Conservation (phyloP, 257 asterid genomes). For the Plantago elongata region DNA sequence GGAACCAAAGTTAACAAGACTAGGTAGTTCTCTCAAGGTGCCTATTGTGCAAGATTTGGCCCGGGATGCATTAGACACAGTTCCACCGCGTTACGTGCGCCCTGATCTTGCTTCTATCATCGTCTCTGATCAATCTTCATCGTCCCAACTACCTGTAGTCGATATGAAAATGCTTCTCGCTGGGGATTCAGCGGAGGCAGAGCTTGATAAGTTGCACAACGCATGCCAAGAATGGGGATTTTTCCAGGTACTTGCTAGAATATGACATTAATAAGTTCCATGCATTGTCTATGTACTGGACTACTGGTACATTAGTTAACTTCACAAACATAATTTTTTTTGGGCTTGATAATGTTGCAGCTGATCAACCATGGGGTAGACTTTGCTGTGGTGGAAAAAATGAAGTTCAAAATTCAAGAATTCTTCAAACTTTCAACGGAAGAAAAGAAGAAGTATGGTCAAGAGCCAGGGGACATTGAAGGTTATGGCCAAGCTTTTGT, state of each 20-base stretch:
- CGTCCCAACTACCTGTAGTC: slow-evolving; percentile 34
- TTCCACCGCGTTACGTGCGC: slow-evolving; percentile 46
- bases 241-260: slow-evolving; percentile 42
- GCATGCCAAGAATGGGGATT: slow-evolving; percentile 60
- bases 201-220: slow-evolving; percentile 39
- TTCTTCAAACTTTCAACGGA: slow-evolving; percentile 54
- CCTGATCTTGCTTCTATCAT: slow-evolving; percentile 20
- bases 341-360: slow-evolving; percentile 17
- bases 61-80: slow-evolving; percentile 22
- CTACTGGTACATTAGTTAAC: too few species aligned
- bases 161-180: slow-evolving; percentile 29
- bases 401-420: slow-evolving; percentile 32
- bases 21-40: slow-evolving; percentile 38
- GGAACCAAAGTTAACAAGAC: background rate
- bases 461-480: slow-evolving; percentile 28
- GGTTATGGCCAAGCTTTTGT: slow-evolving; percentile 68
- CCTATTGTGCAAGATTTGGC: slow-evolving; percentile 55
- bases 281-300: too few species aligned
- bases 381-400: slow-evolving; percentile 21
- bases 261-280: background rate
- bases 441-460: slow-evolving; percentile 42
- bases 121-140: slow-evolving; percentile 14
- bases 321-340: background rate
- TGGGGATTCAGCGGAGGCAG: slow-evolving; percentile 14
- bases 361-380: slow-evolving; percentile 54